Evolutionary conservation across 2,329 filamentous ascomycete genomes (phyloP).

Genomic region (Penicillium sclerotigenum): DNA sequence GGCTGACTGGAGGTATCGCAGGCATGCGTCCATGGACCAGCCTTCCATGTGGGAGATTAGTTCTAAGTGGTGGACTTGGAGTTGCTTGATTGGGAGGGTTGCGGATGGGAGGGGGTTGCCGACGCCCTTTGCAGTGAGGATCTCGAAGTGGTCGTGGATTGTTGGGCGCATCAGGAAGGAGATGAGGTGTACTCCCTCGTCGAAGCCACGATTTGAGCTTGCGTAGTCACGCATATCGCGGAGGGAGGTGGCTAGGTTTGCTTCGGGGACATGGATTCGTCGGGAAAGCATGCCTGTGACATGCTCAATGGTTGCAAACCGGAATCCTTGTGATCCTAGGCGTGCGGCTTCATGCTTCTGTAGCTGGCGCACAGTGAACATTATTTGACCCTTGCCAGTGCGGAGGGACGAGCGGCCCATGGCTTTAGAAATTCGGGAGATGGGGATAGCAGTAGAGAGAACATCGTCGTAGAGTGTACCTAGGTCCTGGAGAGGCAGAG

Average conservation of each 20-base stretch:
- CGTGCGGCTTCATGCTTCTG: slow-evolving; percentile 58
- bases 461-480: slow-evolving; percentile 76
- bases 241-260: slow-evolving; percentile 61
- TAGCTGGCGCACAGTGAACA: slow-evolving; percentile 71
- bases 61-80: slow-evolving; percentile 56
- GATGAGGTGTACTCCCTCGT: slow-evolving; percentile 42
- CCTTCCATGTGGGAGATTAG: slow-evolving; percentile 48
- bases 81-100: slow-evolving; percentile 51
- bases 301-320: slow-evolving; percentile 69
- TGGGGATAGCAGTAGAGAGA: slow-evolving; percentile 57
- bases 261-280: slow-evolving; percentile 69
- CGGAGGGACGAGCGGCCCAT: slow-evolving; percentile 28
- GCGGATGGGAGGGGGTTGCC: slow-evolving; percentile 61
- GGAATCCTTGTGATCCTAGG: slow-evolving; percentile 69
- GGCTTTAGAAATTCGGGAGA: slow-evolving; percentile 28
- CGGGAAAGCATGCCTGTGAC: slow-evolving; percentile 66
- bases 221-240: slow-evolving; percentile 61
- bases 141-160: slow-evolving; percentile 59
- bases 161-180: slow-evolving; percentile 46
- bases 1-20: slow-evolving; percentile 34
- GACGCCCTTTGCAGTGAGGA: slow-evolving; percentile 57
- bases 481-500: slow-evolving; percentile 59
- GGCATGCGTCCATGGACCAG: slow-evolving; percentile 37
- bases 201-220: slow-evolving; percentile 28
- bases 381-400: slow-evolving; percentile 68